phyloP scores from a whole-genome alignment of 2,329 filamentous ascomycete species.

The Fusarium sulawesiense region DNA sequence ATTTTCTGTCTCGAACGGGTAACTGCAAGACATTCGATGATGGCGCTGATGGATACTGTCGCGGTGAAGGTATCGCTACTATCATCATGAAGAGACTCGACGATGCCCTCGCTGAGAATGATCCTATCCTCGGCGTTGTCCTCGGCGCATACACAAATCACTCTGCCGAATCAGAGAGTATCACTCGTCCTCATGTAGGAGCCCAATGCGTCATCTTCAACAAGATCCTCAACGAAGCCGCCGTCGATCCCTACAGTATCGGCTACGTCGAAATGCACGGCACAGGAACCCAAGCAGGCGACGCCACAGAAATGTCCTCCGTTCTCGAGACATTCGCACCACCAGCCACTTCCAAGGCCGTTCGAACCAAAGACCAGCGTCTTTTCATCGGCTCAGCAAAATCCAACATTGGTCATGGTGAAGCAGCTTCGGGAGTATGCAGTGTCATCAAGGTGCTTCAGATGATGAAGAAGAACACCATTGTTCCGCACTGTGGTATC shows the following conservation, averaged over 20 bases:
- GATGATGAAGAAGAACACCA: slow-evolving; percentile 60
- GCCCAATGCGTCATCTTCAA: slow-evolving; percentile 72
- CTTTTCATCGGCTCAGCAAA: slow-evolving; percentile 73
- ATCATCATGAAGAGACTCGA: slow-evolving; percentile 63
- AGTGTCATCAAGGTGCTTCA: slow-evolving; percentile 66
- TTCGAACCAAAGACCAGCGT: slow-evolving; percentile 14
- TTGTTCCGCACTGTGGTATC: slow-evolving; percentile 66
- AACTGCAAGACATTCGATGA: slow-evolving; percentile 64
- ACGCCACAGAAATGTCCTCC: slow-evolving; percentile 84
- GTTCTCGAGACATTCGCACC: slow-evolving; percentile 70
- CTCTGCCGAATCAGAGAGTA: slow-evolving; percentile 75
- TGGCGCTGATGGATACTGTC: slow-evolving; percentile 69
- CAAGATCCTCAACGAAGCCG: slow-evolving; percentile 75
- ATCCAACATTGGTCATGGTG: slow-evolving; percentile 73
- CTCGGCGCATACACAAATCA: slow-evolving; percentile 75
- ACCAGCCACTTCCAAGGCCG: not conserved
- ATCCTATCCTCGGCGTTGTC: slow-evolving; percentile 73
- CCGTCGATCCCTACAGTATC: slow-evolving; percentile 79
- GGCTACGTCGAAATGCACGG: slow-evolving; percentile 93
- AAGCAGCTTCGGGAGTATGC: slow-evolving; percentile 68
- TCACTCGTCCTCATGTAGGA: slow-evolving; percentile 75
- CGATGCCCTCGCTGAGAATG: slow-evolving; percentile 65
- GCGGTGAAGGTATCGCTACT: slow-evolving; percentile 60
- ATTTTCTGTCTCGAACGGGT: slow-evolving; percentile 67
- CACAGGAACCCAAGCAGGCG: slow-evolving; percentile 83